Evolutionary conservation across 73 alveolate species (phyloP).

Genomic region (Diophrys appendiculata): DNA sequence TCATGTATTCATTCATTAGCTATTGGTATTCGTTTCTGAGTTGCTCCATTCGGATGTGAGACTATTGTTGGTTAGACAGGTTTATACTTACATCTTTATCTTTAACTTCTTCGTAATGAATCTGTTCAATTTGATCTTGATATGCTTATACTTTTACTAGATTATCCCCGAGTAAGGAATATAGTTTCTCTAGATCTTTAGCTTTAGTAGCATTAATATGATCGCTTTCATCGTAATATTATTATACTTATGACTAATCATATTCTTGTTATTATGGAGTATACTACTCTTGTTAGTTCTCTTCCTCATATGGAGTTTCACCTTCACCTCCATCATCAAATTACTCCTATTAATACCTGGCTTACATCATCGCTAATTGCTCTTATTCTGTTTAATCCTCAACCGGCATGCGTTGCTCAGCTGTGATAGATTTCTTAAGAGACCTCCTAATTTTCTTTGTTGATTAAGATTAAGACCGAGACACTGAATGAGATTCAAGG

Average conservation of each 20-base stretch:
- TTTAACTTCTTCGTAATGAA: not conserved
- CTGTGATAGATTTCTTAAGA: not conserved
- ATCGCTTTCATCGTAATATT: not conserved
- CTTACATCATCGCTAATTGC: too few relatives aligned
- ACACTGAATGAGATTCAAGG: too few relatives aligned
- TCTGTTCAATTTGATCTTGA: not conserved
- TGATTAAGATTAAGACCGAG: too few relatives aligned
- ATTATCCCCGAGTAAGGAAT: not conserved
- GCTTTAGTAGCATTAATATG: not conserved
- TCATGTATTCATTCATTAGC: not conserved
- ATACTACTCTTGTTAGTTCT: too few relatives aligned
- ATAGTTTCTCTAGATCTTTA: not conserved
- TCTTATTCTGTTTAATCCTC: not conserved
- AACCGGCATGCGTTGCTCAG: not conserved
- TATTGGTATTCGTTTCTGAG: not conserved
- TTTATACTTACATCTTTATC: not conserved
- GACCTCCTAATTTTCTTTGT: not conserved
- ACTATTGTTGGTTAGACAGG: not conserved
- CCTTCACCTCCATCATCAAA: too few relatives aligned
- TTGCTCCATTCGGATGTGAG: not conserved
- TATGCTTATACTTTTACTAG: not conserved
- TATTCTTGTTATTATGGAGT: too few relatives aligned
- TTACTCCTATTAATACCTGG: too few relatives aligned
- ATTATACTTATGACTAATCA: not conserved
- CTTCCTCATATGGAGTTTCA: too few relatives aligned